phyloP scores from a whole-genome alignment of 345 rosid species.

The Triadica sebifera region DNA sequence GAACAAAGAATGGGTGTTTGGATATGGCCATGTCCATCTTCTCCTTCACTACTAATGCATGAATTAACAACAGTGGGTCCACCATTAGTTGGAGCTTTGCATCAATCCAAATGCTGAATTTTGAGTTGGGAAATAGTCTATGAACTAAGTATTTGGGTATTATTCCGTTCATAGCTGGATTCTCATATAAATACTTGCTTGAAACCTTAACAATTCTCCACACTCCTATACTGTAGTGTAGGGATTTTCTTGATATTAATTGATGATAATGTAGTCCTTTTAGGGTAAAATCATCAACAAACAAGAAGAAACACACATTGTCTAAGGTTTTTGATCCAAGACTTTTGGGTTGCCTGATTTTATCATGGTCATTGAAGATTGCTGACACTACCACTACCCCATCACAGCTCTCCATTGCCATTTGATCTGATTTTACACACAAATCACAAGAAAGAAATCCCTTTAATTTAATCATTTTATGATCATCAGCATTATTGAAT shows the following conservation, averaged over 20 bases:
- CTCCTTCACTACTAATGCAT: slow-evolving; percentile 54
- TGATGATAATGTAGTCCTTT: slow-evolving; percentile 44
- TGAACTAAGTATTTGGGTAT: slow-evolving; percentile 79
- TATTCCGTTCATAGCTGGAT: slow-evolving; percentile 90
- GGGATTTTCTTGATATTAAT: slow-evolving; percentile 35
- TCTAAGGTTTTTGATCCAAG: slow-evolving; percentile 66
- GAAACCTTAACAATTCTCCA: slow-evolving; percentile 67
- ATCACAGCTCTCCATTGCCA: slow-evolving; percentile 69
- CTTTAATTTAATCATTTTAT: slow-evolving; percentile 2
- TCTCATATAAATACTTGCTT: slow-evolving; percentile 39
- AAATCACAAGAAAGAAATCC: neutral
- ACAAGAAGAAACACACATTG: slow-evolving; percentile 78
- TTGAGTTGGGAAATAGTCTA: slow-evolving; percentile 74
- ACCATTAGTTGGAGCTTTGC: slow-evolving; percentile 82
- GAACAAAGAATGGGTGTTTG: slow-evolving; percentile 58
- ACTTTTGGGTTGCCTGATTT: slow-evolving; percentile 77
- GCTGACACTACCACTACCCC: slow-evolving; percentile 83
- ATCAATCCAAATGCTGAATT: slow-evolving; percentile 85
- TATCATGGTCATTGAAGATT: slow-evolving; percentile 85
- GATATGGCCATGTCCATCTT: slow-evolving; percentile 74
- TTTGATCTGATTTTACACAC: slow-evolving; percentile 45
- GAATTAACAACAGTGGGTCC: slow-evolving; percentile 74
- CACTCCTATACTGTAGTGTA: slow-evolving; percentile 40
- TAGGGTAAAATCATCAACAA: slow-evolving; percentile 65
- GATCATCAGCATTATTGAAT: neutral